Conservation (phyloP, 1,139 yeast species). For the Candida sp. region DNA sequence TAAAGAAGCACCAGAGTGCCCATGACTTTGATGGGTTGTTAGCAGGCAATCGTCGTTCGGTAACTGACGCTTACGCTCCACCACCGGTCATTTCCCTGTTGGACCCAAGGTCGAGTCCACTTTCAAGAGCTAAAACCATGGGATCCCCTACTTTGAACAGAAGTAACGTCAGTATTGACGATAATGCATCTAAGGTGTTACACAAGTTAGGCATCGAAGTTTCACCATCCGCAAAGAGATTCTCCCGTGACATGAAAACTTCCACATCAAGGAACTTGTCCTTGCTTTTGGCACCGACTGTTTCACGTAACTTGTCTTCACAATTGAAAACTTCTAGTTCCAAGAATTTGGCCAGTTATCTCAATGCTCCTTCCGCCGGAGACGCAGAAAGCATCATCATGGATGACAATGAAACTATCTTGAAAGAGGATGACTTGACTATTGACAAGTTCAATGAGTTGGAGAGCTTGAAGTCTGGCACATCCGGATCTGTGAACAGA, state of each 20-base stretch:
- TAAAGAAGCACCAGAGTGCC: conserved; percentile 31
- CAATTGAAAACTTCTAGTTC: conserved; percentile 49
- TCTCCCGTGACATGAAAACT: conserved; percentile 37
- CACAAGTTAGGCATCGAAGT: conserved; percentile 49
- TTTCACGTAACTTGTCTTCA: conserved; percentile 14
- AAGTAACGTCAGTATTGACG: conserved; percentile 9
- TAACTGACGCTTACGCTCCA: conserved; percentile 22
- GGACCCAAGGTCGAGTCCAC: conserved; percentile 42
- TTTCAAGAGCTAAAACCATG: conserved; percentile 43
- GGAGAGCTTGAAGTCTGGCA: conserved; percentile 8
- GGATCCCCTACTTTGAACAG: conserved; percentile 27
- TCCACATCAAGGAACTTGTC: conserved; percentile 50
- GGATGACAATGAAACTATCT: conserved; percentile 2
- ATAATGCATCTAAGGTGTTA: conserved; percentile 39
- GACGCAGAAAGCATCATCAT: conserved; percentile 5
- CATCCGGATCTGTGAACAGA: conserved; percentile 9
- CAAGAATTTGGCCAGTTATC: conserved; percentile 39
- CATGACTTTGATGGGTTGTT: conserved; percentile 30
- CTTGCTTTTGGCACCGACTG: conserved; percentile 21
- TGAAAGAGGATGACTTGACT: conserved; percentile 5
- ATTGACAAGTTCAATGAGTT: conserved; percentile 13
- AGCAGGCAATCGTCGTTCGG: conserved; percentile 19
- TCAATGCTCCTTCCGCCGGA: conserved; percentile 5
- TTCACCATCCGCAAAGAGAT: conserved; percentile 26
- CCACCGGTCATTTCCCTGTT: conserved; percentile 26